These are phyloP conservation scores for Penicillium oxalicum DNA, from an alignment of 2,329 filamentous ascomycete species.

Conservation along the genomic window DNA sequence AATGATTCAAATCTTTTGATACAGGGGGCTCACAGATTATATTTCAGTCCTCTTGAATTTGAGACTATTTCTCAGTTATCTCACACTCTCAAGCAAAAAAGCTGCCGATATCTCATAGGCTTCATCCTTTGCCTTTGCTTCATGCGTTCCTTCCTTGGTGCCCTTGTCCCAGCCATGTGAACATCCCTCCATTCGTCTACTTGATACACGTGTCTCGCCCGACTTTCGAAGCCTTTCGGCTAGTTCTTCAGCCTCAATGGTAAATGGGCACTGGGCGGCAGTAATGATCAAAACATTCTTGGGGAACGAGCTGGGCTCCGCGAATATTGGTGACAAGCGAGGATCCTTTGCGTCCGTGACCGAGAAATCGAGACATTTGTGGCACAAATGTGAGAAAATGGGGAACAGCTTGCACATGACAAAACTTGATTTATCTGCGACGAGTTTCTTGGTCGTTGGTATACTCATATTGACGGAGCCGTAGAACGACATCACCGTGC, in stretches of 20 bases:
- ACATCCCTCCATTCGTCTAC: constrained; percentile 25
- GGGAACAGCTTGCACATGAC: constrained; percentile 19
- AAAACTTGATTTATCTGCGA: constrained; percentile 11
- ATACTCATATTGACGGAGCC: constrained; percentile 20
- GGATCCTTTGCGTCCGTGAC: constrained; percentile 14
- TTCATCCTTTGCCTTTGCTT: constrained; percentile 23
- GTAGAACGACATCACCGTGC: constrained; percentile 28
- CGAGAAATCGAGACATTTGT: constrained; percentile 13
- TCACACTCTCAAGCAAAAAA: constrained; percentile 10
- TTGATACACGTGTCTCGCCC: constrained; percentile 11
- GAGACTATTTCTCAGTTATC: not conserved
- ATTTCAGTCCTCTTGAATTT: not conserved
- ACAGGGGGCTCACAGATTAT: not conserved
- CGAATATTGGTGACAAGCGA: constrained; percentile 22
- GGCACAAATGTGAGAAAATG: constrained; percentile 22
- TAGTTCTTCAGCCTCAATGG: constrained; percentile 22
- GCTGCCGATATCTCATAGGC: constrained; percentile 27
- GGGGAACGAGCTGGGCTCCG: constrained; percentile 17
- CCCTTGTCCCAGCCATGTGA: constrained; percentile 37
- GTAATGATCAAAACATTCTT: constrained; percentile 21
- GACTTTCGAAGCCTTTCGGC: constrained; percentile 13
- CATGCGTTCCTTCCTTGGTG: constrained; percentile 19
- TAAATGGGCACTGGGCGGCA: constrained; percentile 19
- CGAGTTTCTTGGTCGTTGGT: constrained; percentile 9
- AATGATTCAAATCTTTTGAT: not conserved